Evolutionary conservation across 805 yeast species (phyloP).

Genomic region (Lipomyces sp.): DNA sequence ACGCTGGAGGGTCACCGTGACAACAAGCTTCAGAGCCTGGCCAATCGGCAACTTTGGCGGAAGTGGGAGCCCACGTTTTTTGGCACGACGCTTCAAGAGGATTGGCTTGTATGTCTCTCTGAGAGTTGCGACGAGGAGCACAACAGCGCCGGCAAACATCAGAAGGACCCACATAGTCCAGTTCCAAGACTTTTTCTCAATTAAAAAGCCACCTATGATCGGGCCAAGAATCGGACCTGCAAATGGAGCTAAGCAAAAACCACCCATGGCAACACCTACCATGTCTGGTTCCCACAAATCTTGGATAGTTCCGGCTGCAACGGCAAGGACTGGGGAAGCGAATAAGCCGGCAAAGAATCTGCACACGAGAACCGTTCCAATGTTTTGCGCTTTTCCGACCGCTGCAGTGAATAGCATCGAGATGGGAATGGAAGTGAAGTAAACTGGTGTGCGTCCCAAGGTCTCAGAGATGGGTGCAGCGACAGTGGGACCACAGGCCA

Average conservation of each 20-base stretch:
- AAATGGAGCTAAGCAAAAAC: conserved; percentile 68
- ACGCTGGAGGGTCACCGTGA: conserved; percentile 59
- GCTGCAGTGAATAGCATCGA: conserved; percentile 39
- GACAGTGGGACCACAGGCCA: conserved; percentile 51
- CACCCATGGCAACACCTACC: conserved; percentile 71
- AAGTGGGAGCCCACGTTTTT: conserved; percentile 55
- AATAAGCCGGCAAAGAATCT: conserved; percentile 78
- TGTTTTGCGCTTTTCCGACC: conserved; percentile 56
- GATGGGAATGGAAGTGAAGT: conserved; percentile 51
- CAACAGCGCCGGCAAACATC: conserved; percentile 63
- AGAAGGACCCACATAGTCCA: conserved; percentile 76
- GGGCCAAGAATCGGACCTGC: conserved; percentile 60
- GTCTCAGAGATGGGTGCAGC: conserved; percentile 72
- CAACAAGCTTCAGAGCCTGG: conserved; percentile 52
- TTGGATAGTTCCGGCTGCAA: conserved; percentile 82
- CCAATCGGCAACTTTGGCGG: conserved; percentile 35
- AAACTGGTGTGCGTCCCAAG: conserved; percentile 65
- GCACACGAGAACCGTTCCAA: conserved; percentile 63
- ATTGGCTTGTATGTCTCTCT: conserved; percentile 79
- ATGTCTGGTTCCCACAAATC: conserved; percentile 73
- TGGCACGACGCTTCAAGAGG: conserved; percentile 63
- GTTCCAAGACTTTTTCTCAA: conserved; percentile 57
- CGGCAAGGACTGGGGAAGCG: conserved; percentile 81
- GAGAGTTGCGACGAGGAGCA: conserved; percentile 53
- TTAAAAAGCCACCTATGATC: conserved; percentile 58